phyloP scores from a whole-genome alignment of 192 early-diverging fungal genomes.

The Coemansia sp. region DNA sequence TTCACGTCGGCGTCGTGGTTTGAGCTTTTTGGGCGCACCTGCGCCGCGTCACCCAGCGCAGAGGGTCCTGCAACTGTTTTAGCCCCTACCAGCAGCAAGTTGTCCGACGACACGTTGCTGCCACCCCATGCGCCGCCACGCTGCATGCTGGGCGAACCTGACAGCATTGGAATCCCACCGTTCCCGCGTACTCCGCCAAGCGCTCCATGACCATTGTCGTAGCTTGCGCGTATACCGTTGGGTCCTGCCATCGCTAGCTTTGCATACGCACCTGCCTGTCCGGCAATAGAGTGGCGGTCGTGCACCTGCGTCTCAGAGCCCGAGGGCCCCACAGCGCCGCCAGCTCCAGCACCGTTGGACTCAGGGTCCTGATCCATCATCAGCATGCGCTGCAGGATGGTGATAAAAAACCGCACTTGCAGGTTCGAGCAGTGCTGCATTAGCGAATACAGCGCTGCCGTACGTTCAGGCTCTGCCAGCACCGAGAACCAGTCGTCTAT shows the following conservation, averaged over 20 bases:
- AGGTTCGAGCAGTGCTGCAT: constrained; percentile 87
- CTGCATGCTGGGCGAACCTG: constrained; percentile 18
- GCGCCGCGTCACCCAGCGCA: constrained; percentile 10
- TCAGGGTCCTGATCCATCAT: constrained; percentile 70
- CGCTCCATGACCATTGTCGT: constrained; percentile 20
- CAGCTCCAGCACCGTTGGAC: constrained; percentile 34
- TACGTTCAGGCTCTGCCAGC: constrained; percentile 85
- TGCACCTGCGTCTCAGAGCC: background rate
- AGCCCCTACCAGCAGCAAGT: constrained; percentile 21
- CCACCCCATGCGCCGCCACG: constrained; percentile 23
- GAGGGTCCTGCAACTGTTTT: background rate
- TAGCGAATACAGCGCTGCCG: constrained; percentile 87
- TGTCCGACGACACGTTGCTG: constrained; percentile 26
- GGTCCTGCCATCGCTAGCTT: constrained; percentile 13
- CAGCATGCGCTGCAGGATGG: constrained; percentile 91
- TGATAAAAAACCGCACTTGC: constrained; percentile 93
- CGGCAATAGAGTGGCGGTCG: constrained; percentile 41
- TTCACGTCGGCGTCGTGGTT: constrained; percentile 45
- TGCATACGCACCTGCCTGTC: constrained; percentile 35
- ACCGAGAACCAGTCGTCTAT: constrained; percentile 95
- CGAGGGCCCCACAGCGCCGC: constrained; percentile 11
- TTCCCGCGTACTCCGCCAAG: constrained; percentile 7
- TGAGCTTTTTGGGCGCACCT: constrained; percentile 37
- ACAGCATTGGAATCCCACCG: constrained; percentile 5
- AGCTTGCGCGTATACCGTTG: constrained; percentile 28